These are phyloP conservation scores for Neonectria hederae DNA, from an alignment of 2,329 filamentous ascomycete genomes.

Conservation along the genomic window DNA sequence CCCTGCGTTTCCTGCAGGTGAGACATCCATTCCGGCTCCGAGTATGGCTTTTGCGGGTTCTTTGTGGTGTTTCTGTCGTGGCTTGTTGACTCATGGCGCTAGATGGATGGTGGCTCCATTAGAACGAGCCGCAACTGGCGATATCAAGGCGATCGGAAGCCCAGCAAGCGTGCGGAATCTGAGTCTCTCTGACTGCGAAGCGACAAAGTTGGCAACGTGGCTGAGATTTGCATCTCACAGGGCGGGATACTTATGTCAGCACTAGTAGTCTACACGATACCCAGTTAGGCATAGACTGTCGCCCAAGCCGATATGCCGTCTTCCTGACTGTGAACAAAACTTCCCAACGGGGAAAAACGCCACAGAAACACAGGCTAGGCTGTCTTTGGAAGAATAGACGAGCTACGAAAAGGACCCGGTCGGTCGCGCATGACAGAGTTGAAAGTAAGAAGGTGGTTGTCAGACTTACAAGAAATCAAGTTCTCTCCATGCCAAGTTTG, in stretches of 20 bases:
- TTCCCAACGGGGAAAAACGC: too few species aligned
- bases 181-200: neutral
- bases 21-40: conserved; percentile 23
- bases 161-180: neutral
- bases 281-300: neutral
- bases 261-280: too few species aligned
- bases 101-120: neutral
- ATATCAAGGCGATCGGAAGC: neutral
- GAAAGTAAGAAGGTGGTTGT: neutral
- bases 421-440: neutral
- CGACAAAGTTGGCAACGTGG: neutral
- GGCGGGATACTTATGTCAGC: too few species aligned
- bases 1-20: conserved; percentile 21
- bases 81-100: conserved; percentile 5
- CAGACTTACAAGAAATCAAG: neutral
- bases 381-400: conserved; percentile 34
- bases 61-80: neutral
- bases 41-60: conserved; percentile 16
- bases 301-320: too few species aligned
- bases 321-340: too few species aligned
- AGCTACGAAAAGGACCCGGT: conserved; percentile 24
- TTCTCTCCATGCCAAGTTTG: neutral
- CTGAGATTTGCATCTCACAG: neutral
- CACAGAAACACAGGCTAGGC: conserved; percentile 24
- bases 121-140: neutral